Evolutionary conservation across 495 filamentous ascomycete species (phyloP), one percentile per base, ranked within the genome.

Genomic region (Viridothelium virens): DNA sequence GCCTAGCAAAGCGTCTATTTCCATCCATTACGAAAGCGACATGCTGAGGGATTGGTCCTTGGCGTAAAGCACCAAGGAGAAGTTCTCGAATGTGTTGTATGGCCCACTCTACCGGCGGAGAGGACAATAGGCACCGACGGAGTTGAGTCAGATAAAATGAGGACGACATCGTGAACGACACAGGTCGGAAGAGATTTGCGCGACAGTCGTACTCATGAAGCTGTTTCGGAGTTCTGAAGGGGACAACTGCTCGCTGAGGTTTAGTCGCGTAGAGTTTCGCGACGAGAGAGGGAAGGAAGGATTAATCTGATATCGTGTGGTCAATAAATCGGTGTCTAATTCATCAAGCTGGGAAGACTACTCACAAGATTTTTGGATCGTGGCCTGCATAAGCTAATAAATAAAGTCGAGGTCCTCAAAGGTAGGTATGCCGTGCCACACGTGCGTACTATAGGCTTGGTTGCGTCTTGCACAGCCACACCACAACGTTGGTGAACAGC

Each of bases 1-100:
- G 87, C 62, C 90, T 82, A 1, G 94, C 94, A 76, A 94, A 98
- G 31, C 94, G 86, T 62, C 94, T 80, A 75, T 98, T 98, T 46
- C 94, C 94, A 76, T 98, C 94, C 95, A 97, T 97, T 65, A 96
- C 92, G 72, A 98, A 97, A 6, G 94, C 94, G 63, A 98, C 85
- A 85, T 98, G 94, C 69, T 88, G 85, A 14, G 94, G 94, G 62
- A 98, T 86, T 7, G 92, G 90, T 3, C 95, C 94, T 76, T 96
- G 91, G 65, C 85, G 87, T 39, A 97, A 78, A 25, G 92, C 89
- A 63, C 90, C 91, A 72, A 97, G 90, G 64, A 97, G 82, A 64
- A 95, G 78, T 69, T 91, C 87, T 69, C 91, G 87, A 11, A 92
- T 77, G 66, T 84, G 83, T 38, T 80, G 83, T 44, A 92, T 81